Conservation (phyloP, 805 yeast species). For the Saccharomycopsis sp. region DNA sequence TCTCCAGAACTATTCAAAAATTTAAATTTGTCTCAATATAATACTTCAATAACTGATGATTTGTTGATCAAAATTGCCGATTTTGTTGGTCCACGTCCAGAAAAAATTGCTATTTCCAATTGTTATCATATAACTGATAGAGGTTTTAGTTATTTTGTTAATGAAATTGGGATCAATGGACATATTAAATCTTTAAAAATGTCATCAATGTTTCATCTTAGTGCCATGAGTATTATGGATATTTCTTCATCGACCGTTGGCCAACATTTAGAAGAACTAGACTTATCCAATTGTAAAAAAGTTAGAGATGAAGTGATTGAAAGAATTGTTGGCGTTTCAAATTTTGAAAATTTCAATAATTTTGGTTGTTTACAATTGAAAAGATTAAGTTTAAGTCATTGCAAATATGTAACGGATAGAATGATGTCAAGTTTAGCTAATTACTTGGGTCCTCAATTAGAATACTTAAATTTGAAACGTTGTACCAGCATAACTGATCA, state of each 20-base stretch:
- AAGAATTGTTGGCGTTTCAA: constrained; percentile 42
- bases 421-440: constrained; percentile 53
- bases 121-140: constrained; percentile 72
- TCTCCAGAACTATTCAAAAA: constrained; percentile 41
- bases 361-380: constrained; percentile 52
- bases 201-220: constrained; percentile 68
- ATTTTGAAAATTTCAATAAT: not conserved
- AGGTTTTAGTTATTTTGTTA: constrained; percentile 61
- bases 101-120: constrained; percentile 49
- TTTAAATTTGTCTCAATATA: constrained; percentile 54
- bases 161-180: constrained; percentile 60
- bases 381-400: constrained; percentile 52
- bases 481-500: constrained; percentile 71
- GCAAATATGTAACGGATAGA: constrained; percentile 64
- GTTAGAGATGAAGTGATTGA: constrained; percentile 64
- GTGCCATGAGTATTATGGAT: constrained; percentile 78
- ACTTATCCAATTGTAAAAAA: constrained; percentile 62
- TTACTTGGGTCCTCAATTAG: constrained; percentile 46
- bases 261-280: constrained; percentile 44
- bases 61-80: constrained; percentile 49
- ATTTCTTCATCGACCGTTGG: constrained; percentile 58
- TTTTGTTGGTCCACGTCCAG: constrained; percentile 63
- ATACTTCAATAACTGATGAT: constrained; percentile 47
- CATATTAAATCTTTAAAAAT: constrained; percentile 43
- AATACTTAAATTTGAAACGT: constrained; percentile 51